These are phyloP conservation scores for Carex scoparia DNA, from an alignment of 176 grass and related monocot genomes.

Conservation along the genomic window DNA sequence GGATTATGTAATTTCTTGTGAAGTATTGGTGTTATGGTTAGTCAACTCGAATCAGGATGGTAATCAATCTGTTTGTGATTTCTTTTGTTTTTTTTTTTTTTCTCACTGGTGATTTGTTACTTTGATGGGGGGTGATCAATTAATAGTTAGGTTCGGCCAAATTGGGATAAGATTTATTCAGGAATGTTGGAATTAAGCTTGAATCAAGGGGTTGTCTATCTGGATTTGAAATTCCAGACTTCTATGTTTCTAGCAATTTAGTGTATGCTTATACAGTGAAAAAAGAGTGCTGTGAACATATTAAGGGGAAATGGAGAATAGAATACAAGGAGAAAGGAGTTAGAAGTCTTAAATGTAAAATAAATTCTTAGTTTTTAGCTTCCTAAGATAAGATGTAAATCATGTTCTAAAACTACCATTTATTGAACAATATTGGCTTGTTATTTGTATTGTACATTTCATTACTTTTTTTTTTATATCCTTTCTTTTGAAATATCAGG, in stretches of 20 bases:
- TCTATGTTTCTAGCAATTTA: background rate
- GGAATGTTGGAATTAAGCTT: background rate
- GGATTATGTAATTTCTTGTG: background rate
- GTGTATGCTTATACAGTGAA: background rate
- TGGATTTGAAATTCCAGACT: background rate
- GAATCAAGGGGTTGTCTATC: background rate
- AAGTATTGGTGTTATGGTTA: background rate
- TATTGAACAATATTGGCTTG: background rate
- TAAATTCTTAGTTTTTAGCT: background rate
- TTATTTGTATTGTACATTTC: background rate
- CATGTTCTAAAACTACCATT: background rate
- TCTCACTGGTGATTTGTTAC: background rate
- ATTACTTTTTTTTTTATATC: background rate
- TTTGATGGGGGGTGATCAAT: background rate
- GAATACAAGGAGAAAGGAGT: background rate
- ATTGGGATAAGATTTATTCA: background rate
- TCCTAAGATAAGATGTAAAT: background rate
- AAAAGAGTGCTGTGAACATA: background rate
- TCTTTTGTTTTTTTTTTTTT: background rate
- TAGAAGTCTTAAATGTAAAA: background rate
- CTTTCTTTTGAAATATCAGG: constrained; percentile 32
- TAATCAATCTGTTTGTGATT: background rate
- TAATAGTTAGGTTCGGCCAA: background rate
- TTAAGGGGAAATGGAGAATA: background rate
- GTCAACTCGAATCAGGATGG: background rate